Conservation (phyloP, 495 filamentous ascomycete species). For the Geopyxis carbonaria region DNA sequence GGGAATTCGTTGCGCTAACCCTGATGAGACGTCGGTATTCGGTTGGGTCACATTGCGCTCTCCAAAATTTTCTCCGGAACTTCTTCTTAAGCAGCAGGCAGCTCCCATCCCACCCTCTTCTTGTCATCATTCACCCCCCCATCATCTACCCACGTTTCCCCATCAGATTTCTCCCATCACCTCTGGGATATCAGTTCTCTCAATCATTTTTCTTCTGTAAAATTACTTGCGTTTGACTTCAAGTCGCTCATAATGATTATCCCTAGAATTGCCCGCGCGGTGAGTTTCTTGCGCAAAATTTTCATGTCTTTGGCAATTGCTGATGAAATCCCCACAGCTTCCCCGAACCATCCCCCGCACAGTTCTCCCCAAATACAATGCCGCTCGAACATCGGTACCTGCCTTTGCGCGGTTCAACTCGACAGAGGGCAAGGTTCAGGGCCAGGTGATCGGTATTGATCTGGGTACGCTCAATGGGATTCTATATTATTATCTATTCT, state of each 20-base stretch:
- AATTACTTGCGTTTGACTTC: too few relatives aligned
- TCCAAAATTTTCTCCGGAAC: too few relatives aligned
- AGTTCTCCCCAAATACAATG: conserved; percentile 33
- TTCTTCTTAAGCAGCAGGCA: too few relatives aligned
- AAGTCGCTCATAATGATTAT: conserved; percentile 53
- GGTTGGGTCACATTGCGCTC: too few relatives aligned
- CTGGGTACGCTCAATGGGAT: conserved; percentile 49
- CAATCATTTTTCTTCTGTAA: too few relatives aligned
- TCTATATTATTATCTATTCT: conserved; percentile 2
- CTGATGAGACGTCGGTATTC: too few relatives aligned
- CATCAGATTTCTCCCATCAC: too few relatives aligned
- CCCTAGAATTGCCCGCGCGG: conserved; percentile 47
- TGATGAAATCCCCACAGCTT: conserved; percentile 33
- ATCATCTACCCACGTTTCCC: too few relatives aligned
- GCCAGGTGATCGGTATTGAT: conserved; percentile 96
- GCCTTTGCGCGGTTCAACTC: conserved; percentile 63
- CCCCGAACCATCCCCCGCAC: conserved; percentile 45
- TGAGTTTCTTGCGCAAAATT: conserved; percentile 34
- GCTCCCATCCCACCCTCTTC: too few relatives aligned
- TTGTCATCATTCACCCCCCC: too few relatives aligned
- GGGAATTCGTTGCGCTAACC: too few relatives aligned
- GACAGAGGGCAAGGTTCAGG: conserved; percentile 80
- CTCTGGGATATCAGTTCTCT: too few relatives aligned
- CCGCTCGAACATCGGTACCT: conserved; percentile 37
- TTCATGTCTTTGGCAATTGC: neutral